A percentile compares a stretch with the other conserved stretches of the same genome.
Evolutionary conservation across 768 basidiomycete genomes (phyloP).

Genomic region (Psilocybe tampanensis): DNA sequence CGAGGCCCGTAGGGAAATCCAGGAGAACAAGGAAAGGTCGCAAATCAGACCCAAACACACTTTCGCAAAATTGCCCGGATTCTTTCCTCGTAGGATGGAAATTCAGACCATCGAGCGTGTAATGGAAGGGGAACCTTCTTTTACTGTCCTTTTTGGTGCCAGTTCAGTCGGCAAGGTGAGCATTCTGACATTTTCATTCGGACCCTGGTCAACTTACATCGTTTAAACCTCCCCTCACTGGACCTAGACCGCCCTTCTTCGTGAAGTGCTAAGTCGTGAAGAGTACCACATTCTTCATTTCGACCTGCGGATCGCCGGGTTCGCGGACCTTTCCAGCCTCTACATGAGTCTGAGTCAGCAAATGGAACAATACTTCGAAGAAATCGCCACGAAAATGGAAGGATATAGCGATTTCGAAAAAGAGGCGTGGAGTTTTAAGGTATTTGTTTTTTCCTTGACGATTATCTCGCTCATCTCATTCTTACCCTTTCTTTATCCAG

Average conservation of each 20-base stretch:
- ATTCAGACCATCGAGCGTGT: slow-evolving; percentile 63
- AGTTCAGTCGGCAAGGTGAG: slow-evolving; percentile 80
- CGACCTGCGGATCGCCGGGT: slow-evolving; percentile 82
- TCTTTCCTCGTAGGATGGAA: slow-evolving; percentile 71
- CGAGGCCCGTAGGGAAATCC: slow-evolving; percentile 76
- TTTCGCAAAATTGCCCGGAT: slow-evolving; percentile 75
- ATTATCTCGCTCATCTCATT: not conserved
- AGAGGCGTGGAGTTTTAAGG: slow-evolving; percentile 82
- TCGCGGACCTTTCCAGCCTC: slow-evolving; percentile 78
- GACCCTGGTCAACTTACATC: not conserved
- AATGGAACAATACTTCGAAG: slow-evolving; percentile 81
- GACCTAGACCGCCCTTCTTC: slow-evolving; percentile 76
- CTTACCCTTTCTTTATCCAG: slow-evolving; percentile 33
- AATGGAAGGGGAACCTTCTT: slow-evolving; percentile 72
- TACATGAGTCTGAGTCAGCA: slow-evolving; percentile 78
- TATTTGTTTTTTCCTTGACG: slow-evolving; percentile 23
- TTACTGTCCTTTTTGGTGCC: slow-evolving; percentile 80
- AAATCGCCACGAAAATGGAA: slow-evolving; percentile 54
- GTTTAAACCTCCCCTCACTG: too few species aligned
- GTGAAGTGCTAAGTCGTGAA: slow-evolving; percentile 71
- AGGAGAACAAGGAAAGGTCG: slow-evolving; percentile 64
- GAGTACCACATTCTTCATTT: slow-evolving; percentile 82
- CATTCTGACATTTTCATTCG: not conserved
- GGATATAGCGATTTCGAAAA: slow-evolving; percentile 76
- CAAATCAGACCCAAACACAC: slow-evolving; percentile 76